Percentiles rank a stretch among this genome's conserved stretches.
phyloP scores from a whole-genome alignment of 257 asterid species.

The Handroanthus guayacan region DNA sequence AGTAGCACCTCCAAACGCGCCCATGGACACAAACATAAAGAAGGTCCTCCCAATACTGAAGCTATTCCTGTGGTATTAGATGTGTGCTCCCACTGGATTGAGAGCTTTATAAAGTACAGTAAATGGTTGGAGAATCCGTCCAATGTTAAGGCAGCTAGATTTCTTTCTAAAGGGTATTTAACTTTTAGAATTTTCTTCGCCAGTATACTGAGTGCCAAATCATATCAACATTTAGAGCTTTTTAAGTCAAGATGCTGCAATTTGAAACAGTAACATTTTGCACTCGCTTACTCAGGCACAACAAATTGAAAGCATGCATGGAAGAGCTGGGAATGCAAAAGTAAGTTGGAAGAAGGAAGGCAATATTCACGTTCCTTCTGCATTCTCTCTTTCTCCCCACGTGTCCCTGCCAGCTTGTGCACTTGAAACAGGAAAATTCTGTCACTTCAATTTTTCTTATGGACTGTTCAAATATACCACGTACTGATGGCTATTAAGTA shows the following conservation, averaged over 20 bases:
- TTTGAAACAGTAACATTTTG: slow-evolving; percentile 25
- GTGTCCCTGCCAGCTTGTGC: slow-evolving; percentile 4
- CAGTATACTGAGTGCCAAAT: slow-evolving; percentile 17
- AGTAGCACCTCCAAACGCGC: slow-evolving; percentile 53
- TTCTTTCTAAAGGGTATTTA: slow-evolving; percentile 86
- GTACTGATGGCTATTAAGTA: neutral
- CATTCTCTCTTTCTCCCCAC: slow-evolving; percentile 19
- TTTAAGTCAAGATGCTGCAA: slow-evolving; percentile 25
- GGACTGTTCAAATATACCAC: slow-evolving; percentile 22
- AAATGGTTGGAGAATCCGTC: slow-evolving; percentile 88
- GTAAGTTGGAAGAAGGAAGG: slow-evolving; percentile 60
- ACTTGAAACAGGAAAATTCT: slow-evolving; percentile 21
- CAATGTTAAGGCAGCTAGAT: slow-evolving; percentile 88
- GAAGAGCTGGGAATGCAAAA: slow-evolving; percentile 74
- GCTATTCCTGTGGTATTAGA: slow-evolving; percentile 78
- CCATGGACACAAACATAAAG: slow-evolving; percentile 62
- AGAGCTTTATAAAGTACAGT: slow-evolving; percentile 91
- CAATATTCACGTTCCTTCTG: slow-evolving; percentile 1
- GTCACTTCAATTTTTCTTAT: slow-evolving; percentile 27
- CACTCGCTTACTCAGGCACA: slow-evolving; percentile 64
- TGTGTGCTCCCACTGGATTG: slow-evolving; percentile 93
- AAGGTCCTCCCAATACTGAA: slow-evolving; percentile 71
- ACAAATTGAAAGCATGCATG: slow-evolving; percentile 71
- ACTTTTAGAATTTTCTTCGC: slow-evolving; percentile 31
- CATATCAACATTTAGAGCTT: neutral